These are phyloP conservation scores for Cryptosporidium sp. DNA, from an alignment of 169 alveolate genomes.

Conservation along the genomic window DNA sequence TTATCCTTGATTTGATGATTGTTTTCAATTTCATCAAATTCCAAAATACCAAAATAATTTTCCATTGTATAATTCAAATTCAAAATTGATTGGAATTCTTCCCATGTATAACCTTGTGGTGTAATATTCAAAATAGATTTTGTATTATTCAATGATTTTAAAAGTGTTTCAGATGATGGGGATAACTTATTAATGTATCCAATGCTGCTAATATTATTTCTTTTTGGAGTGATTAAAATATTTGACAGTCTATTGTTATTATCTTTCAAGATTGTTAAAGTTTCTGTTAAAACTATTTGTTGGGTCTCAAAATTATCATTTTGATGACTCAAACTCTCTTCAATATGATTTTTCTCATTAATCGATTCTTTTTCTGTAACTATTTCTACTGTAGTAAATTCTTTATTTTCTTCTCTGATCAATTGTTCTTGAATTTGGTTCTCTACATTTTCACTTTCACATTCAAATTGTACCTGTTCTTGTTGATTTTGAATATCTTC, in stretches of 20 bases:
- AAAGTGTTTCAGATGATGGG: conserved; percentile 32
- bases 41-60: conserved; percentile 30
- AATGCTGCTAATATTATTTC: not conserved
- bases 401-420: not conserved
- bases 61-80: conserved; percentile 55
- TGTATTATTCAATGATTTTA: conserved; percentile 31
- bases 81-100: conserved; percentile 50
- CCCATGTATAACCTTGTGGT: conserved; percentile 75
- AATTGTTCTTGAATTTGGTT: no score
- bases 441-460: no score
- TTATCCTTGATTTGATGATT: not conserved
- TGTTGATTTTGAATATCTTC: not conserved
- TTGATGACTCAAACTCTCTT: not conserved
- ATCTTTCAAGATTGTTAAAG: conserved; percentile 21
- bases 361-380: not conserved
- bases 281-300: conserved; percentile 19
- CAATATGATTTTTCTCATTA: not conserved
- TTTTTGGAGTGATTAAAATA: conserved; percentile 30
- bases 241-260: conserved; percentile 11
- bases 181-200: conserved; percentile 1
- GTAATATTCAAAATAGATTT: conserved; percentile 46
- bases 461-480: no score
- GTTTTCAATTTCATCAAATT: conserved; percentile 14
- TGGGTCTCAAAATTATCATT: conserved; percentile 3
- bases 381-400: not conserved